Evolutionary conservation across 1,139 yeast species (phyloP).

Genomic region (Zygosaccharomyces sapae): DNA sequence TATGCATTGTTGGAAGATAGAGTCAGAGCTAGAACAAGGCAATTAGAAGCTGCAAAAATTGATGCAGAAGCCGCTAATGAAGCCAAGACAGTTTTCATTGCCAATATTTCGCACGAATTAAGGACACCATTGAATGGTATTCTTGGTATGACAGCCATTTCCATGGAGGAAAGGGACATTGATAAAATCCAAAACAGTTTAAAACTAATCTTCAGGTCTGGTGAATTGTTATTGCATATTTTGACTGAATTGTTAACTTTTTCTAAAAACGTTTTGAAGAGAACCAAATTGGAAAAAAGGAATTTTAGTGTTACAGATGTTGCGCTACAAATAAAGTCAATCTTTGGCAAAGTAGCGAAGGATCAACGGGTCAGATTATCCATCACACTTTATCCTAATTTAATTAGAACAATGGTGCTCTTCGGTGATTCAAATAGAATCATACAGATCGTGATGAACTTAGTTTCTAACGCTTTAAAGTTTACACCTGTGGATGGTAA

Average conservation of each 20-base stretch:
- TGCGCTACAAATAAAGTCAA: slow-evolving; percentile 78
- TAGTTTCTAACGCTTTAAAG: slow-evolving; percentile 81
- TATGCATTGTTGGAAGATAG: slow-evolving; percentile 82
- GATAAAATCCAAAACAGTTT: slow-evolving; percentile 62
- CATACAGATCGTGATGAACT: slow-evolving; percentile 80
- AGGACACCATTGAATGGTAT: slow-evolving; percentile 95
- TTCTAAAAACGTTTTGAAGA: slow-evolving; percentile 81
- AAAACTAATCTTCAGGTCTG: slow-evolving; percentile 78
- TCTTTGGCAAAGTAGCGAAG: slow-evolving; percentile 77
- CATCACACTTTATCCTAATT: slow-evolving; percentile 56
- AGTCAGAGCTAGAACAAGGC: slow-evolving; percentile 82
- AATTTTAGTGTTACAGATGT: slow-evolving; percentile 71
- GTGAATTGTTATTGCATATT: slow-evolving; percentile 80
- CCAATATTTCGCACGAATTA: slow-evolving; percentile 91
- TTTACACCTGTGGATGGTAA: slow-evolving; percentile 85
- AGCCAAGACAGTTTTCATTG: slow-evolving; percentile 90
- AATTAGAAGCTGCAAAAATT: slow-evolving; percentile 79
- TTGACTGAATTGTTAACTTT: slow-evolving; percentile 85
- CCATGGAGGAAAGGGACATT: slow-evolving; percentile 76
- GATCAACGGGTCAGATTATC: slow-evolving; percentile 68
- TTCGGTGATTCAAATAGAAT: slow-evolving; percentile 85
- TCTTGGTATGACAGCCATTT: slow-evolving; percentile 91
- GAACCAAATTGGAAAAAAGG: slow-evolving; percentile 77
- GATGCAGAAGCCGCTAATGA: slow-evolving; percentile 91
- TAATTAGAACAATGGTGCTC: slow-evolving; percentile 56